Conservation (phyloP, 345 rosid species). For the Moringa oleifera region DNA sequence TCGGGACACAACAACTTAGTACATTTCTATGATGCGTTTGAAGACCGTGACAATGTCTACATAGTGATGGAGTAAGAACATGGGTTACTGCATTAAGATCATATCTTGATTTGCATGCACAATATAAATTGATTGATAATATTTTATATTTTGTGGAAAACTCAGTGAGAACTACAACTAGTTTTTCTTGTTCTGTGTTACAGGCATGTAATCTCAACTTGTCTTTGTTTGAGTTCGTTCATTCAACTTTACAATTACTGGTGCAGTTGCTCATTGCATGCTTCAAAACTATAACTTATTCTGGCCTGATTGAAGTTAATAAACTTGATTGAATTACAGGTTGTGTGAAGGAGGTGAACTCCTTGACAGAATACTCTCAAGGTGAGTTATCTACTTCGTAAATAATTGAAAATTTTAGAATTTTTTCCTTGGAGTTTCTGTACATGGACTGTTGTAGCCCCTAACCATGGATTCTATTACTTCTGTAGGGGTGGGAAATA, state of each 20-base stretch:
- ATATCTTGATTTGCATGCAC: background rate
- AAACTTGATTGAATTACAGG: slow-evolving; percentile 44
- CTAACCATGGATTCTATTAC: slow-evolving; percentile 19
- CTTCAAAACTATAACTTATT: background rate
- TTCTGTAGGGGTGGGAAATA: slow-evolving; percentile 80
- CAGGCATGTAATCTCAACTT: background rate
- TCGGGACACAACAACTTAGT: slow-evolving; percentile 86
- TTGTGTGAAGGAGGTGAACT: slow-evolving; percentile 98
- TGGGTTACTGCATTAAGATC: background rate
- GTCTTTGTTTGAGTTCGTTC: background rate
- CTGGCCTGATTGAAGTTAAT: slow-evolving; percentile 4
- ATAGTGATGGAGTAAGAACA: slow-evolving; percentile 87
- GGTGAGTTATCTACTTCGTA: slow-evolving; percentile 32
- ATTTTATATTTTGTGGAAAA: background rate
- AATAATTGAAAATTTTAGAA: background rate
- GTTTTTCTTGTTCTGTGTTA: background rate
- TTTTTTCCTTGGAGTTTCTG: background rate
- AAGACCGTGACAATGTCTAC: slow-evolving; percentile 79
- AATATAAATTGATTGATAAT: background rate
- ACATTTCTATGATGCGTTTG: slow-evolving; percentile 82
- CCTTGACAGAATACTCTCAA: slow-evolving; percentile 76
- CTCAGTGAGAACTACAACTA: background rate
- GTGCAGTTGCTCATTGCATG: slow-evolving; percentile 1
- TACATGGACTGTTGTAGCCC: slow-evolving; percentile 2
- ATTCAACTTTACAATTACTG: background rate